Evolutionary conservation across 2,329 filamentous ascomycete genomes (phyloP).

Genomic region (Pseudogymnoascus sp.): DNA sequence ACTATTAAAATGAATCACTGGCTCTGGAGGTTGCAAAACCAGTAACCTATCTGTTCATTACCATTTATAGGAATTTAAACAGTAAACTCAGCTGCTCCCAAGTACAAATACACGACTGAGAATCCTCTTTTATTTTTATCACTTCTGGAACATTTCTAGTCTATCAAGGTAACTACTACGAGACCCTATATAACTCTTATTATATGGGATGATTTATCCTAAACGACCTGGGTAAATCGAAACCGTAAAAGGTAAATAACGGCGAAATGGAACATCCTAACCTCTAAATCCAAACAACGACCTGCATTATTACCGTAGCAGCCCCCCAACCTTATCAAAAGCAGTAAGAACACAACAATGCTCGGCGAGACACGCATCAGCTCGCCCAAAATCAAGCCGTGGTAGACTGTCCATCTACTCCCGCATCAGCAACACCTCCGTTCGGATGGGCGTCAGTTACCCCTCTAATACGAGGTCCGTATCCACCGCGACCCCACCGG

Average conservation of each 20-base stretch:
- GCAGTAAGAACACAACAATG: neutral
- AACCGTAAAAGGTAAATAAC: neutral
- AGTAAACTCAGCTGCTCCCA: too few species aligned
- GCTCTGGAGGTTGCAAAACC: too few species aligned
- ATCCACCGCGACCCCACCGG: neutral
- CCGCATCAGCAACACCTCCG: neutral
- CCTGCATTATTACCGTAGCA: neutral
- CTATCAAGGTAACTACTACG: neutral
- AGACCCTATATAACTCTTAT: neutral
- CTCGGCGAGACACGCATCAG: neutral
- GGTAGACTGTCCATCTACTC: neutral
- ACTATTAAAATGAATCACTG: too few species aligned
- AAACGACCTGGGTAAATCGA: neutral
- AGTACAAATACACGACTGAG: neutral
- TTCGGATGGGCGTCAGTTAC: neutral
- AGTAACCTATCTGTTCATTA: too few species aligned
- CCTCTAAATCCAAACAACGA: neutral
- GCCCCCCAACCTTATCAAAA: neutral
- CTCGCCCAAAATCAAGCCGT: neutral
- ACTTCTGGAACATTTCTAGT: neutral
- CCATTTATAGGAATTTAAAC: too few species aligned
- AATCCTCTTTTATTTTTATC: neutral
- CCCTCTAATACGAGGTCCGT: neutral
- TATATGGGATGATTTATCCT: neutral
- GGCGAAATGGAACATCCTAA: neutral